Conservation (phyloP, 805 yeast species). For the Metschnikowia borealis region DNA sequence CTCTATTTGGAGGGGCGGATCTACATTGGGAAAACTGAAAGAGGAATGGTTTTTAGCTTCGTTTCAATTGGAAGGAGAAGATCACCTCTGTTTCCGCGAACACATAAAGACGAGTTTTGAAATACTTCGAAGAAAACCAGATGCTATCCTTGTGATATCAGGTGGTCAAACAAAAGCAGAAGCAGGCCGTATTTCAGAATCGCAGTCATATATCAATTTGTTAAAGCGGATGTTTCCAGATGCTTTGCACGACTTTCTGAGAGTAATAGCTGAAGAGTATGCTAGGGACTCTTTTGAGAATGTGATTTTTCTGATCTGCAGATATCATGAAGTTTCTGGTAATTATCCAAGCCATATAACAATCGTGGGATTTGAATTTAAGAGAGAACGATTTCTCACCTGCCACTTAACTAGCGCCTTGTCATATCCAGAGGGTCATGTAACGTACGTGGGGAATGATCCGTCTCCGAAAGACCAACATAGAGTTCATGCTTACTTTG, state of each 20-base stretch:
- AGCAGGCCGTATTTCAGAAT: conserved; percentile 57
- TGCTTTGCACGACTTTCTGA: conserved; percentile 7
- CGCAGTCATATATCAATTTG: conserved; percentile 51
- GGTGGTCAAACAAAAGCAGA: conserved; percentile 71
- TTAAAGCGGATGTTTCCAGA: conserved; percentile 28
- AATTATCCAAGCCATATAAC: conserved; percentile 50
- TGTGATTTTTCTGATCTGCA: conserved; percentile 54
- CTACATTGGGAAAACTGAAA: conserved; percentile 42
- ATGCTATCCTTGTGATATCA: conserved; percentile 43
- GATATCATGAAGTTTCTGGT: conserved; percentile 46
- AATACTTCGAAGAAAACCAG: conserved; percentile 26
- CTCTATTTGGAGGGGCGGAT: conserved; percentile 49
- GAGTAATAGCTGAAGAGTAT: conserved; percentile 57
- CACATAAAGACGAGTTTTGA: conserved; percentile 51
- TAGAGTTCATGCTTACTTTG: conserved; percentile 34
- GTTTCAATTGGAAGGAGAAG: conserved; percentile 67
- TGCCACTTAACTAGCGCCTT: conserved; percentile 51
- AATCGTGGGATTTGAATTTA: conserved; percentile 74
- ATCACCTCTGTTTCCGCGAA: conserved; percentile 60
- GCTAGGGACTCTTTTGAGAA: conserved; percentile 83
- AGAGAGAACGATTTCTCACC: conserved; percentile 53
- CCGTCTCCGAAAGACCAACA: conserved; percentile 45
- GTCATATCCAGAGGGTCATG: conserved; percentile 31
- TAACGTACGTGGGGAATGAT: conserved; percentile 53
- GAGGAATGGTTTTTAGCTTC: conserved; percentile 65